A percentile compares a stretch with the other conserved stretches of the same genome.
These are phyloP conservation scores for Hondaea fermentalgiana DNA, from an alignment of 108 stramenopile genomes.

Conservation along the genomic window DNA sequence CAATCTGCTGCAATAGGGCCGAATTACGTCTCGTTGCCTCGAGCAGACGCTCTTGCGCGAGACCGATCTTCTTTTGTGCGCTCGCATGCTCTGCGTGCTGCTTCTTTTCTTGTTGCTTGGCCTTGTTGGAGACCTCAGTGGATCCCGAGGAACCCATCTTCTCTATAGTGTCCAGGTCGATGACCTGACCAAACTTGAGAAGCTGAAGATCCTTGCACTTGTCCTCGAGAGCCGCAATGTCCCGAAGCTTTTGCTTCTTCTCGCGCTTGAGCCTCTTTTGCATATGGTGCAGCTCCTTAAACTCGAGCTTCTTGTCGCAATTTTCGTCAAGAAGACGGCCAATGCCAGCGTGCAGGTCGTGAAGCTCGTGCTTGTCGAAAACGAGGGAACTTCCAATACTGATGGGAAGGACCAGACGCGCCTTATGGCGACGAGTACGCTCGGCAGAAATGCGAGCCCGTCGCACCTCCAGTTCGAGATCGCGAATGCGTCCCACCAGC, in stretches of 20 bases:
- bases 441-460: not conserved
- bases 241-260: not conserved
- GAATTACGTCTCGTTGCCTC: slow-evolving; percentile 34
- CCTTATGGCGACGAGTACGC: not conserved
- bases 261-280: slow-evolving; percentile 20
- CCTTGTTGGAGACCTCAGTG: not conserved
- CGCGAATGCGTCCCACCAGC: not conserved
- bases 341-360: not conserved
- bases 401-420: not conserved
- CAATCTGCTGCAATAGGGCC: slow-evolving; percentile 29
- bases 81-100: slow-evolving; percentile 21
- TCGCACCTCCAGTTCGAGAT: not conserved
- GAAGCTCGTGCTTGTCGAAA: not conserved
- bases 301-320: slow-evolving; percentile 26
- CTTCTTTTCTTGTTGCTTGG: not conserved
- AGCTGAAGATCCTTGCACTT: slow-evolving; percentile 46
- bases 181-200: slow-evolving; percentile 58
- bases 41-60: slow-evolving; percentile 21
- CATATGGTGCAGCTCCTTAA: slow-evolving; percentile 24
- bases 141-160: slow-evolving; percentile 2
- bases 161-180: slow-evolving; percentile 52
- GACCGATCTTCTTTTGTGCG: not conserved
- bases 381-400: not conserved
- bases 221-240: not conserved
- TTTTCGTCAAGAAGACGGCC: slow-evolving; percentile 16